These are phyloP conservation scores for Xylaria hypoxylon DNA, from an alignment of 2,329 filamentous ascomycete genomes.

Conservation along the genomic window DNA sequence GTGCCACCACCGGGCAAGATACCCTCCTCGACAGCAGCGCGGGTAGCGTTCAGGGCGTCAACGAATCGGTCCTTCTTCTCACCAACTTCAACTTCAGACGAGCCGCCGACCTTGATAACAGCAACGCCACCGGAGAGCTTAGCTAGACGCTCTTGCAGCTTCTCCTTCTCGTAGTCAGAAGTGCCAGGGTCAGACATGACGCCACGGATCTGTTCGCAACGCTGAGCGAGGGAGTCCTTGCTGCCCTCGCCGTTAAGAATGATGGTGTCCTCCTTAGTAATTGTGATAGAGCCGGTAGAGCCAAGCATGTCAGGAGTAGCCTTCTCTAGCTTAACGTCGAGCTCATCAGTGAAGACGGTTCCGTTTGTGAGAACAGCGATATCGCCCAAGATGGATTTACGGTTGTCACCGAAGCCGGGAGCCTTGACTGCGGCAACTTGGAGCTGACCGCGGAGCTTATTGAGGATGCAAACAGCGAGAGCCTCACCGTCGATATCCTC, in stretches of 20 bases:
- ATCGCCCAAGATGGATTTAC: slow-evolving; percentile 99
- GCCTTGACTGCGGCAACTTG: slow-evolving; percentile 99
- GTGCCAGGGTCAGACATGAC: slow-evolving; percentile 94
- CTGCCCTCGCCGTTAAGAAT: slow-evolving; percentile 95
- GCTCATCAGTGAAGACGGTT: slow-evolving; percentile 97
- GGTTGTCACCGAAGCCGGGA: slow-evolving; percentile 99
- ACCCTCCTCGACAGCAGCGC: slow-evolving; percentile 97
- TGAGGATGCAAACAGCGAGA: slow-evolving; percentile 97
- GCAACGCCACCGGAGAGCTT: slow-evolving; percentile 99
- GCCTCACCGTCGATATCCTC: slow-evolving; percentile 99
- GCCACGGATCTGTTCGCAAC: slow-evolving; percentile 98
- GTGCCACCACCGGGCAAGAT: slow-evolving; percentile 99
- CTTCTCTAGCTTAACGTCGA: slow-evolving; percentile 99
- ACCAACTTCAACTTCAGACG: slow-evolving; percentile 97
- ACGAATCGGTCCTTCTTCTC: slow-evolving; percentile 99
- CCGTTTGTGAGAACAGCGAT: slow-evolving; percentile 95
- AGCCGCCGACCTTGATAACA: slow-evolving; percentile 98
- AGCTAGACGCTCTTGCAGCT: slow-evolving; percentile 98
- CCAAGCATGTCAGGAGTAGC: slow-evolving; percentile 95
- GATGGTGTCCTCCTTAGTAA: slow-evolving; percentile 99
- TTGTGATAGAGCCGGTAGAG: slow-evolving; percentile 97
- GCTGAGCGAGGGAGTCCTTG: slow-evolving; percentile 93
- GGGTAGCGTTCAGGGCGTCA: slow-evolving; percentile 96
- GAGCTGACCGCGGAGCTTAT: slow-evolving; percentile 99
- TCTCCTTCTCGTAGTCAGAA: slow-evolving; percentile 99